A percentile compares a stretch with the other conserved stretches of the same genome.
Evolutionary conservation across 139 green algal species (phyloP).

Genomic region (Coelastrella sp.): DNA sequence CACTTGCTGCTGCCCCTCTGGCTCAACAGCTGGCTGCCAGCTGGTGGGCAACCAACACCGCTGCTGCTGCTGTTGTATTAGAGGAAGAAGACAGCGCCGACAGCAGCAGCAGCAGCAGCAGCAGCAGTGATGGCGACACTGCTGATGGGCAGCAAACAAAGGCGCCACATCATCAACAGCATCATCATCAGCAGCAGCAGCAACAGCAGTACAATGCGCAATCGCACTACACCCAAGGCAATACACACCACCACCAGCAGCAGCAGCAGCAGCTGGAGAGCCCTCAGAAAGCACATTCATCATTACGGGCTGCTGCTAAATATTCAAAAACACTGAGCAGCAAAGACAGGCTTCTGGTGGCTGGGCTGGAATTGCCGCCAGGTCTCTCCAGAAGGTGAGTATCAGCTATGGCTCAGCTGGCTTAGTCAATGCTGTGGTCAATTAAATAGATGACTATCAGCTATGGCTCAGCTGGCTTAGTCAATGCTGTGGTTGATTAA

Average conservation of each 20-base stretch:
- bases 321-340: background rate
- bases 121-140: background rate
- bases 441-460: background rate
- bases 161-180: background rate
- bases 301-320: background rate
- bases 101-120: constrained; percentile 24
- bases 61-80: background rate
- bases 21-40: constrained; percentile 44
- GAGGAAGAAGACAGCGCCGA: background rate
- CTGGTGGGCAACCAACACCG: constrained; percentile 38
- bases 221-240: background rate
- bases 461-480: too few relatives aligned
- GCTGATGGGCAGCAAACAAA: too few relatives aligned
- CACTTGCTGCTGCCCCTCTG: constrained; percentile 39
- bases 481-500: too few relatives aligned
- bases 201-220: background rate
- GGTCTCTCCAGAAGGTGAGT: constrained; percentile 41
- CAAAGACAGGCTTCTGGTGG: constrained; percentile 31
- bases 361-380: constrained; percentile 54
- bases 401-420: background rate
- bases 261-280: background rate
- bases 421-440: background rate
- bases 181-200: background rate
- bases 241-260: background rate
- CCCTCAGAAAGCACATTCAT: background rate